phyloP scores from a whole-genome alignment of 495 filamentous ascomycete genomes.

The Achaetomiella virescens region DNA sequence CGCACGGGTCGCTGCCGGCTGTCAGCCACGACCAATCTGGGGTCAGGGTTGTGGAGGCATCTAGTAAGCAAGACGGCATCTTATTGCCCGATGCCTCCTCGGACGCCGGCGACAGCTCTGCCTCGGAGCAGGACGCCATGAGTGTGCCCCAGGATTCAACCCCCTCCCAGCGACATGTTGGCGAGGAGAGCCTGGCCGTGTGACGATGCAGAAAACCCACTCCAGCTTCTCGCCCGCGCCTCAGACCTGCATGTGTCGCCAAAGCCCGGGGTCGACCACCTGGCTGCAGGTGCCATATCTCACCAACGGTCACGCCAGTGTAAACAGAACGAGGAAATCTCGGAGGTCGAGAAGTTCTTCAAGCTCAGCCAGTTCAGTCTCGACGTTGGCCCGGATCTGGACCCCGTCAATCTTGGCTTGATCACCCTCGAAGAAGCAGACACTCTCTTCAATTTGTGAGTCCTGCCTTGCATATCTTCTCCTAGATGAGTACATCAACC shows the following conservation, averaged over 20 bases:
- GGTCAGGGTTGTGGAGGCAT: conserved; percentile 3
- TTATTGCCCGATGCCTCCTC: conserved; percentile 28
- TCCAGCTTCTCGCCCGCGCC: conserved; percentile 63
- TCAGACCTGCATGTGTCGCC: conserved; percentile 61
- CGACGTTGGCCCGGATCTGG: conserved; percentile 56
- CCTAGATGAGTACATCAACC: background rate
- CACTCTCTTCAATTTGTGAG: conserved; percentile 58
- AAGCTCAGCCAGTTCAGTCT: conserved; percentile 52
- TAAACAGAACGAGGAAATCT: conserved; percentile 25
- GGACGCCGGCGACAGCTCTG: conserved; percentile 27
- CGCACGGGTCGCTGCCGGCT: conserved; percentile 11
- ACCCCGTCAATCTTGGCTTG: conserved; percentile 62
- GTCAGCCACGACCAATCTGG: conserved; percentile 6
- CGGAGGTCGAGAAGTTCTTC: conserved; percentile 50
- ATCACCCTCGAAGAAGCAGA: conserved; percentile 57
- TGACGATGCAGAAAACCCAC: conserved; percentile 67
- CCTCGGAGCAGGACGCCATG: conserved; percentile 28
- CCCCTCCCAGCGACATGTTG: conserved; percentile 27
- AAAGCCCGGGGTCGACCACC: conserved; percentile 21
- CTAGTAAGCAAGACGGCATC: conserved; percentile 15
- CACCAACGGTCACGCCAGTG: conserved; percentile 21
- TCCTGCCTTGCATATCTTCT: background rate
- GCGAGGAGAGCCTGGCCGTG: conserved; percentile 46
- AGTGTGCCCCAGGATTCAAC: conserved; percentile 26
- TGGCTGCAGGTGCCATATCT: conserved; percentile 15